A percentile compares a stretch with the other conserved stretches of the same genome.
phyloP scores from a whole-genome alignment of 176 grass and related monocot genomes.

The Chrysopogon serrulatus region DNA sequence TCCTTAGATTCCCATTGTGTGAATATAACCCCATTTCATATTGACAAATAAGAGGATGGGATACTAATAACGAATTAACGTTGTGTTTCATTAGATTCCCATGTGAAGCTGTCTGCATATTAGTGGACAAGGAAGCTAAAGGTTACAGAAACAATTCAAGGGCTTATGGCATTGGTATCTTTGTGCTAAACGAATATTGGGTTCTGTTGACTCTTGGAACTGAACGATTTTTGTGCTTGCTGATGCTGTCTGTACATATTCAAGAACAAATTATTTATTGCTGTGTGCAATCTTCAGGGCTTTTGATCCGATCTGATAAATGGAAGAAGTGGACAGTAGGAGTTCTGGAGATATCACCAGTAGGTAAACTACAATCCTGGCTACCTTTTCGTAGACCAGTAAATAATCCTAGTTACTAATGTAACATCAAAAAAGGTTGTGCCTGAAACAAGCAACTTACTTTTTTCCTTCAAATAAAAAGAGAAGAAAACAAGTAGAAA shows the following conservation, averaged over 20 bases:
- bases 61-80: background rate
- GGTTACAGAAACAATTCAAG: background rate
- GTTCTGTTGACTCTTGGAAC: background rate
- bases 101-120: background rate
- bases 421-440: background rate
- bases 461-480: background rate
- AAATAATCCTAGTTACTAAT: background rate
- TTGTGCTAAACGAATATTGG: background rate
- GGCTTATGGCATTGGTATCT: background rate
- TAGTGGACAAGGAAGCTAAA: background rate
- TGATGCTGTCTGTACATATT: background rate
- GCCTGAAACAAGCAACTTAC: constrained; percentile 14
- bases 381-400: background rate
- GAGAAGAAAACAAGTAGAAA: constrained; percentile 4
- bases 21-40: background rate
- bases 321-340: background rate
- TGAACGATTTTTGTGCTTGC: background rate
- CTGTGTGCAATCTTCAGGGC: background rate
- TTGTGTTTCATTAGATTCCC: background rate
- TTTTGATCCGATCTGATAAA: background rate
- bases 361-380: background rate
- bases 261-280: background rate
- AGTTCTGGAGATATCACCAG: background rate
- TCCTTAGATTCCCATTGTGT: background rate
- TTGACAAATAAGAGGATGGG: background rate